Evolutionary conservation across 2,329 filamentous ascomycete species (phyloP), one percentile per base, ranked within the genome.

Genomic region (Fusarium ambrosium): DNA sequence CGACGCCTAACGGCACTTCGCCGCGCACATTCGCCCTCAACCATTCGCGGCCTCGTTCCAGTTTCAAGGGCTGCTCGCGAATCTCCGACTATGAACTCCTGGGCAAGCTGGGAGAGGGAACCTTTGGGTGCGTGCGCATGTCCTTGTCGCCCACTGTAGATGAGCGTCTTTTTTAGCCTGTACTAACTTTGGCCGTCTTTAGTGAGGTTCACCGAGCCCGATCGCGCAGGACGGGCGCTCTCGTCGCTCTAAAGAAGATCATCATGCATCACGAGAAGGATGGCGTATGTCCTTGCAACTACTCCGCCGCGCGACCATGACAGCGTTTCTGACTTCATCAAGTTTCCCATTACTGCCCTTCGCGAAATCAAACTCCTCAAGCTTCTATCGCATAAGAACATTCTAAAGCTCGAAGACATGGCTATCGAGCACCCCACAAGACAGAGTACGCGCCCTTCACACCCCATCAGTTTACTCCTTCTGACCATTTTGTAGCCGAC

Each of bases 251-350:
- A 80, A 99, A 99, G 87, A 98, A 98, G 89, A 99, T 99, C 76
- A 91, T 99, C 76, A 98, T 98, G 94, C 97, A 98, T 83, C 97
- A 98, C 83, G 97, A 99, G 86, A 98, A 98, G 83, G 97, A 99
- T 84, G 97, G 97, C 60, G 92, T 94, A 84, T 78, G 91, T 85
- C 32, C 45, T 43, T 27, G 34, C 53, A 56, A 63, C 61, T 55
- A 51, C 65, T 58, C 66, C 53, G 4, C 48, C 29, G 32, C 62
- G 32, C 56, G 27, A 48, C 51, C 32, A 24, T 32, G 18, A 29
- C 56, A 34, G 39, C 48, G 24, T 64, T 36, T 66, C 74, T 79
- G 45, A 64, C 68, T 39, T 29, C n/a, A 18, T 64, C 34, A 73
- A 94, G 87, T 99, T 99, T 78, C 97, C 97, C n/a, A 99, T 99